Evolutionary conservation across 2,329 filamentous ascomycete genomes (phyloP).

Genomic region (Beauveria sp.): DNA sequence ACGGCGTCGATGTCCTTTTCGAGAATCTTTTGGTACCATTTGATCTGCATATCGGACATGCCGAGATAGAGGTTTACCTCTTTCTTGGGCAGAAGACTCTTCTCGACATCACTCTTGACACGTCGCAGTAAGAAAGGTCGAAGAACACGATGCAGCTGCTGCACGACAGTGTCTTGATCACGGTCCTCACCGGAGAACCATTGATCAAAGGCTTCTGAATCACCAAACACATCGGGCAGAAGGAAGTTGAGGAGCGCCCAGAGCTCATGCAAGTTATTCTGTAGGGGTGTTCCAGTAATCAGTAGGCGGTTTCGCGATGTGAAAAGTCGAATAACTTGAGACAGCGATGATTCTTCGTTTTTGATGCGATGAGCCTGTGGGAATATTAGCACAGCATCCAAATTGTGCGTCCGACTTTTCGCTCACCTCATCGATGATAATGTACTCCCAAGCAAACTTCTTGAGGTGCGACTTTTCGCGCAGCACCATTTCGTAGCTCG

Average conservation of each 20-base stretch:
- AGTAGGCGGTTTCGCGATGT: constrained; percentile 89
- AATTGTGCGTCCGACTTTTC: not conserved
- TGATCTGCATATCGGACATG: constrained; percentile 98
- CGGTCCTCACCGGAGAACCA: constrained; percentile 91
- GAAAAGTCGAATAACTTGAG: constrained; percentile 93
- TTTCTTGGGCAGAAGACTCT: constrained; percentile 94
- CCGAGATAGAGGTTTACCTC: constrained; percentile 95
- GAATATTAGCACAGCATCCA: not conserved
- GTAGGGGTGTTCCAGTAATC: constrained; percentile 92
- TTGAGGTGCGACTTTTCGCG: constrained; percentile 90
- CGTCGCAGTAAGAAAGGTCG: constrained; percentile 89
- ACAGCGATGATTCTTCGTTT: constrained; percentile 95
- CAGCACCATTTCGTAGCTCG: constrained; percentile 97
- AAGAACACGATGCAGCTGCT: constrained; percentile 88
- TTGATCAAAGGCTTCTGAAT: constrained; percentile 92
- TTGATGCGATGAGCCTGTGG: constrained; percentile 82
- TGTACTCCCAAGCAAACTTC: constrained; percentile 99
- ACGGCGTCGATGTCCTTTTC: constrained; percentile 99
- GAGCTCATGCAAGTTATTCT: constrained; percentile 96
- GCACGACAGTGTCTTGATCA: constrained; percentile 91
- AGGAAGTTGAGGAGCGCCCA: constrained; percentile 97
- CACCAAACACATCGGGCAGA: constrained; percentile 95
- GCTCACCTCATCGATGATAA: constrained; percentile 81
- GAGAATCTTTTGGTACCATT: constrained; percentile 98
- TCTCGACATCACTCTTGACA: constrained; percentile 96